These are phyloP conservation scores for Ensete ventricosum DNA, from an alignment of 176 grass and related monocot species.

Conservation along the genomic window DNA sequence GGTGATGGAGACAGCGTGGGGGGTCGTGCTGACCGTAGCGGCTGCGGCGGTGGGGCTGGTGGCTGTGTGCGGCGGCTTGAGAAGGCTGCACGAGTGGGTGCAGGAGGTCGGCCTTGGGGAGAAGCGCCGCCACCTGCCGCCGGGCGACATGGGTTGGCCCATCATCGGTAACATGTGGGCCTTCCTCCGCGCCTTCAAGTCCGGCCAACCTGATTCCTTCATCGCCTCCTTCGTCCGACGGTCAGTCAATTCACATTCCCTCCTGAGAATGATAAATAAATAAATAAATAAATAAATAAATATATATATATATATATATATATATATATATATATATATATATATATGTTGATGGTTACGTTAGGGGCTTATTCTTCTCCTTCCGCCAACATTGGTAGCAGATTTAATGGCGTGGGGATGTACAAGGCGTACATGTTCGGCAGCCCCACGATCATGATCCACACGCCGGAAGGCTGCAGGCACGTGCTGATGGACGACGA, in stretches of 20 bases:
- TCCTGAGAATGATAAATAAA: neutral
- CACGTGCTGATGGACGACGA: conserved; percentile 84
- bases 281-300: neutral
- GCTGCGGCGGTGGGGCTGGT: neutral
- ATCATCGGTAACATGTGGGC: conserved; percentile 69
- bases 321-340: too few species aligned
- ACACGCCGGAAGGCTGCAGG: conserved; percentile 49
- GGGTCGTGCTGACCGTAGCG: neutral
- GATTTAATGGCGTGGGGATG: conserved; percentile 44
- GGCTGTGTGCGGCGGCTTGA: neutral
- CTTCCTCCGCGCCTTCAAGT: conserved; percentile 78
- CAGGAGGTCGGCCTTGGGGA: conserved; percentile 27
- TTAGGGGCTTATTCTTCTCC: neutral
- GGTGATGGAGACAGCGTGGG: neutral
- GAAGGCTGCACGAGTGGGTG: conserved; percentile 42
- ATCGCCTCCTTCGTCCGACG: conserved; percentile 52
- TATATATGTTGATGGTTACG: too few species aligned
- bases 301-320: too few species aligned
- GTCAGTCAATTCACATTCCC: conserved; percentile 6
- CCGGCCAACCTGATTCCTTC: conserved; percentile 67
- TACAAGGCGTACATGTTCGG: conserved; percentile 90
- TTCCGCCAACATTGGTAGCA: conserved; percentile 6
- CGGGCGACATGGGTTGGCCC: conserved; percentile 83
- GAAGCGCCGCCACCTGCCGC: conserved; percentile 38
- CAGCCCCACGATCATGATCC: conserved; percentile 49